Evolutionary conservation across 2,329 filamentous ascomycete genomes (phyloP).

Genomic region (Cordyceps cateniannulata): DNA sequence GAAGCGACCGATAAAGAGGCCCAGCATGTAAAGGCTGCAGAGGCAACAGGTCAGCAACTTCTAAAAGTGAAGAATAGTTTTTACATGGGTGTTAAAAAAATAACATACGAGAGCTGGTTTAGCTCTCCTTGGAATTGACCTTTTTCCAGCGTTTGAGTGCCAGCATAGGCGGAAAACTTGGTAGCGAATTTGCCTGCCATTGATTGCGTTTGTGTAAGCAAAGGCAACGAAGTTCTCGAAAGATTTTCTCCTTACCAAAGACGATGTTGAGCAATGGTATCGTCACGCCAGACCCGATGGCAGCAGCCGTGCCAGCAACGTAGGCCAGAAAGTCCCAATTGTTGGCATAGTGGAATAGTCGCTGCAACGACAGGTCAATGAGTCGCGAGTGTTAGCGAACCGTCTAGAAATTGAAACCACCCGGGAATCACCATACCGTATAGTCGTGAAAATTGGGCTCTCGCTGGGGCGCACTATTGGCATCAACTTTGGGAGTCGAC

Average conservation of each 20-base stretch:
- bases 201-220: slow-evolving; percentile 9
- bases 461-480: slow-evolving; percentile 27
- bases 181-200: slow-evolving; percentile 41
- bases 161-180: slow-evolving; percentile 20
- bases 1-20: neutral
- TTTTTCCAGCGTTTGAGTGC: neutral
- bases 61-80: neutral
- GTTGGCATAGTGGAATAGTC: slow-evolving; percentile 52
- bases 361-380: slow-evolving; percentile 21
- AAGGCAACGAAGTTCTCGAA: neutral
- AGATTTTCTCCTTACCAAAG: slow-evolving; percentile 34
- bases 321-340: slow-evolving; percentile 45
- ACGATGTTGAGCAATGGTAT: slow-evolving; percentile 54
- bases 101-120: neutral
- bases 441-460: slow-evolving; percentile 37
- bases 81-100: neutral
- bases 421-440: slow-evolving; percentile 16
- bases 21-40: neutral
- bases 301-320: slow-evolving; percentile 35
- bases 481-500: neutral
- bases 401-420: neutral
- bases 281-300: slow-evolving; percentile 46
- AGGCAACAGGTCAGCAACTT: slow-evolving; percentile 12
- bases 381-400: neutral
- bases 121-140: neutral